Evolutionary conservation across 768 basidiomycete species (phyloP), one percentile per base, ranked within the genome.

Genomic region (Tricholoma hemisulphureum): DNA sequence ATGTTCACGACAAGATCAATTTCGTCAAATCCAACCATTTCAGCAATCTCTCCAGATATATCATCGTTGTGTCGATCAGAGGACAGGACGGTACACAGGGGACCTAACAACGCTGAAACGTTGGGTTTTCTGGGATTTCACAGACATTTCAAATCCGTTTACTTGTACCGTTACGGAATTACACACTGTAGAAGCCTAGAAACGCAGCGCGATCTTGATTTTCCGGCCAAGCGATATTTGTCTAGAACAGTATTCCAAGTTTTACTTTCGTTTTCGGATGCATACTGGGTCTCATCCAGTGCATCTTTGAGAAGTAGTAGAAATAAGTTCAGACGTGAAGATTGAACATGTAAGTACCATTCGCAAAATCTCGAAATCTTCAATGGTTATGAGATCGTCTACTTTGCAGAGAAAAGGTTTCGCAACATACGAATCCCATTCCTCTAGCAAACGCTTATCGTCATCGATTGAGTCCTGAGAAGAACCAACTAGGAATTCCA

Each of bases 1-100:
- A 97, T 80, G 39, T 89, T 82, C 73, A 82, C 82, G 7, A 89
- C 84, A 31, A 94, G 74, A 24, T 92, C 91, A 49, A 98, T 84
- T 16, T 88, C 82, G 51, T 96, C 91, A 68, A 87, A 92, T 2
- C 95, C 96, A 48, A 95, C 69, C 9, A 91, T 74, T 58, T 97
- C 95, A 7, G 82, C 83, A 9, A 98, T 69, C 62, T 92, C 88
- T 24, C 75, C 83, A 24, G 92, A 89, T 28, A 97, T 88, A 20
- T 82, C 84, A 28, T 94, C 91, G 61, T 88, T 79, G 5, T 76
- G 73, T 35, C 75, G 76, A 21, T 73, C 61, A 6, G 83, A 84
- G 1, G 79, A 77, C 14, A 91, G 71, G 32, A 82, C 69, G 8
- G 65, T 56, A 23, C 58, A 56, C 32, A 81, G 58, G n/a, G 72